Percentiles rank a stretch among this genome's conserved stretches.
Evolutionary conservation across 2,329 filamentous ascomycete genomes (phyloP).

Genomic region (Aspergillus phoenicis): DNA sequence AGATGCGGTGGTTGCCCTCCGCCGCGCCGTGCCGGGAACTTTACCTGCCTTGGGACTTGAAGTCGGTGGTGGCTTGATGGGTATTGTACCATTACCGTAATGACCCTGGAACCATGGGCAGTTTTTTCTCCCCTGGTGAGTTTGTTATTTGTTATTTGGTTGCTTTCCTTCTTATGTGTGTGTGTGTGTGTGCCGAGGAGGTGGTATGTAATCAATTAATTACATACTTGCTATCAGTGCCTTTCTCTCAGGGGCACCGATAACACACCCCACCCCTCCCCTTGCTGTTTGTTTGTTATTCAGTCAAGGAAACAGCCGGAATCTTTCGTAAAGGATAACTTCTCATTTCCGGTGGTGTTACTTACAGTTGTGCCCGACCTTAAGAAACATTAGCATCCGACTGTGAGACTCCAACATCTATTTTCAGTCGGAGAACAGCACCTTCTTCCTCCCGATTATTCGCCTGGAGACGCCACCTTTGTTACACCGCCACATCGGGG

Average conservation of each 20-base stretch:
- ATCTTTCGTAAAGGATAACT: background rate
- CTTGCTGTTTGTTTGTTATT: no score
- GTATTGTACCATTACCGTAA: no score
- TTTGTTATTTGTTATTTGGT: no score
- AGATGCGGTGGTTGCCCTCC: background rate
- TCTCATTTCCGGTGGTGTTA: background rate
- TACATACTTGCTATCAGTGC: no score
- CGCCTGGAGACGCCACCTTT: background rate
- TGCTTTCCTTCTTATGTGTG: no score
- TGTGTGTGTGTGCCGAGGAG: no score
- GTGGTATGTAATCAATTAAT: no score
- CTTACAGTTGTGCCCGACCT: background rate
- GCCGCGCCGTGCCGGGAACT: background rate
- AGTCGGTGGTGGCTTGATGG: background rate
- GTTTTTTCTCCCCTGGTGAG: no score
- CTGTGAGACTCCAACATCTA: background rate
- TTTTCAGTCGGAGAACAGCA: background rate
- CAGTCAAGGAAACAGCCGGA: no score
- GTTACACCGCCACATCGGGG: background rate
- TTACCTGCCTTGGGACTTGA: background rate
- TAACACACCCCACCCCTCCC: no score
- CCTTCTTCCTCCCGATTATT: background rate
- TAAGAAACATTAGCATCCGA: background rate
- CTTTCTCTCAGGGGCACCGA: no score
- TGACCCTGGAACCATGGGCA: no score